These are phyloP conservation scores for Camelina sativa DNA, from an alignment of 345 rosid species.

Conservation along the genomic window DNA sequence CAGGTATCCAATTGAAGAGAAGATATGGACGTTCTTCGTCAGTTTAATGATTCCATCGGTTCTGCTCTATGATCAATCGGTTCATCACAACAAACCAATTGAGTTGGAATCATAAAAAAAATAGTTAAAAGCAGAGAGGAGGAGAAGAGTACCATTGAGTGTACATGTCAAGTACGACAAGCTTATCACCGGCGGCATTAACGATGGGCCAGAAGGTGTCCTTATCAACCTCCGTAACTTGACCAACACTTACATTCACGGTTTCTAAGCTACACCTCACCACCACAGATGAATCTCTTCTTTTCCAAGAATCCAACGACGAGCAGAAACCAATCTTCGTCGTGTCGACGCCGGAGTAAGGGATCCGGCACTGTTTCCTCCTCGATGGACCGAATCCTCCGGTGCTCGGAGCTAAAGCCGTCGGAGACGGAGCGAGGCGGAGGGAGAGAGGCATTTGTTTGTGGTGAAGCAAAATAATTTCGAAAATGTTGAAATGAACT, in stretches of 20 bases:
- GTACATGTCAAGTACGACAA: conserved; percentile 95
- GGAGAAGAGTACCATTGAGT: conserved; percentile 69
- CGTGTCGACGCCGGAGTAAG: conserved; percentile 36
- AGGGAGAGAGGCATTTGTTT: conserved; percentile 51
- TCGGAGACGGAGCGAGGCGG: conserved; percentile 43
- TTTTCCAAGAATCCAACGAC: conserved; percentile 14
- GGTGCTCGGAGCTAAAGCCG: conserved; percentile 39
- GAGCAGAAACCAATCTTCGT: conserved; percentile 30
- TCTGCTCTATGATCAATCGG: not conserved
- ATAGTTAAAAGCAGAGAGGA: too few relatives aligned
- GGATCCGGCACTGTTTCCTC: conserved; percentile 45
- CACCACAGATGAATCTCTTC: conserved; percentile 30
- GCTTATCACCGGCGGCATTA: conserved; percentile 79
- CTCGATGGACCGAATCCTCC: conserved; percentile 23
- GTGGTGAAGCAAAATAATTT: not conserved
- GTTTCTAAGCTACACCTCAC: conserved; percentile 76
- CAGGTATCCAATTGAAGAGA: too few relatives aligned
- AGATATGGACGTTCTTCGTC: too few relatives aligned
- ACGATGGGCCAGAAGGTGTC: conserved; percentile 97
- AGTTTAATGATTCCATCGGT: too few relatives aligned
- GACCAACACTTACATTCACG: conserved; percentile 65
- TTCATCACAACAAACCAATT: too few relatives aligned
- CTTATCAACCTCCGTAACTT: conserved; percentile 88
- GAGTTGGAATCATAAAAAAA: too few relatives aligned
- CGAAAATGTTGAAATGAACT: conserved; percentile 11